These are phyloP conservation scores for Nakazawaea populi DNA, from an alignment of 805 yeast species.

Conservation along the genomic window DNA sequence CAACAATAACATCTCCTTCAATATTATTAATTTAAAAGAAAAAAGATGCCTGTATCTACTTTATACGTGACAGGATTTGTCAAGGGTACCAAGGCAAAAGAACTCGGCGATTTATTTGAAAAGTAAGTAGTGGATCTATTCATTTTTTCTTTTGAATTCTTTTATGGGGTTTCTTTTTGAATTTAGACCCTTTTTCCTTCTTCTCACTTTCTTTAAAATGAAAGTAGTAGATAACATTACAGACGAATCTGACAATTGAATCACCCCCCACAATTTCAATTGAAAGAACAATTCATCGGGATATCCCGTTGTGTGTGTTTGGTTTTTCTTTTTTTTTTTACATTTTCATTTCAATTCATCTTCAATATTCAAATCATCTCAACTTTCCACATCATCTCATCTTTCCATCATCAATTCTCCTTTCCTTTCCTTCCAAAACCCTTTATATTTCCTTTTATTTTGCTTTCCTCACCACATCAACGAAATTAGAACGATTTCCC, in stretches of 20 bases:
- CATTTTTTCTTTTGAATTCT: not conserved
- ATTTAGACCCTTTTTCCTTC: no score
- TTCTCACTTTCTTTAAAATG: no score
- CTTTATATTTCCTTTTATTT: no score
- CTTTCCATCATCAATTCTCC: not conserved
- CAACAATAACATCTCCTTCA: not conserved
- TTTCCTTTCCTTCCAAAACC: not conserved
- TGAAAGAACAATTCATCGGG: no score
- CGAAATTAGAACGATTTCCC: no score
- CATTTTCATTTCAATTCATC: conserved; percentile 2
- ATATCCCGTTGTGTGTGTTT: not conserved
- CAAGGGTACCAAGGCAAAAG: conserved; percentile 48
- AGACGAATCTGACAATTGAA: no score
- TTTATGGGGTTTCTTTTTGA: not conserved
- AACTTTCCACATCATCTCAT: conserved; percentile 12
- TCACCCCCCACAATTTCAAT: no score
- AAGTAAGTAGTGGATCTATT: conserved; percentile 36
- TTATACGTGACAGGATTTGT: conserved; percentile 34
- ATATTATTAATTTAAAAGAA: no score
- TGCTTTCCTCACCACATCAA: no score
- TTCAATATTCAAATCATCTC: conserved; percentile 3
- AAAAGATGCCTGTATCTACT: conserved; percentile 15
- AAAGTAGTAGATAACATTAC: no score
- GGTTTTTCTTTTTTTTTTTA: not conserved
- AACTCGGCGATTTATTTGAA: conserved; percentile 55